These are phyloP conservation scores for Seiridium cupressi DNA, from an alignment of 2,329 filamentous ascomycete species.

Conservation along the genomic window DNA sequence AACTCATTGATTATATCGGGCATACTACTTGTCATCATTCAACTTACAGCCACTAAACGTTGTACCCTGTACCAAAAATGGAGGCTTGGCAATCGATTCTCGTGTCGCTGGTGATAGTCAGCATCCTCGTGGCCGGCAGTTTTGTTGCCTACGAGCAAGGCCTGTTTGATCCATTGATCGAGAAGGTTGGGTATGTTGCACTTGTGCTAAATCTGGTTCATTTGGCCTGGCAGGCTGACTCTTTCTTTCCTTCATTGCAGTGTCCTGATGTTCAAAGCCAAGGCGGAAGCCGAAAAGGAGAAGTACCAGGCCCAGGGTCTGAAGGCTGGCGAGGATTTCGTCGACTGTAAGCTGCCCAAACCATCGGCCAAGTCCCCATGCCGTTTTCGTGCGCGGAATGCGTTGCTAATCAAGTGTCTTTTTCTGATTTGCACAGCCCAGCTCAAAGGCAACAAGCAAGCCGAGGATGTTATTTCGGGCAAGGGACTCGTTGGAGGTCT, in stretches of 20 bases:
- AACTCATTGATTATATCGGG: neutral
- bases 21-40: neutral
- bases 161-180: slow-evolving; percentile 34
- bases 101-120: slow-evolving; percentile 1
- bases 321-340: slow-evolving; percentile 28
- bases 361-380: neutral
- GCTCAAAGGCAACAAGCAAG: slow-evolving; percentile 34
- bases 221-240: neutral
- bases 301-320: slow-evolving; percentile 34
- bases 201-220: neutral
- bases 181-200: slow-evolving; percentile 27
- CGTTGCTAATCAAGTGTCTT: neutral
- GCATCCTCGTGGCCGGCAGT: slow-evolving; percentile 25
- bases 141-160: slow-evolving; percentile 36
- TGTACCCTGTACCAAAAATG: neutral
- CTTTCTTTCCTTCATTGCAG: slow-evolving; percentile 5
- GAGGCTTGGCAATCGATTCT: slow-evolving; percentile 7
- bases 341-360: slow-evolving; percentile 25
- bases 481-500: slow-evolving; percentile 24
- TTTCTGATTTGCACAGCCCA: slow-evolving; percentile 21
- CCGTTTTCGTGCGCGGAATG: neutral
- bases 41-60: neutral
- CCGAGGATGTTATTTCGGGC: slow-evolving; percentile 26
- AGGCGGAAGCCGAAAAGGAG: slow-evolving; percentile 38
- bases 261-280: slow-evolving; percentile 36